Evolutionary conservation across 2,329 filamentous ascomycete species (phyloP).

Genomic region (Coniella lustricola): DNA sequence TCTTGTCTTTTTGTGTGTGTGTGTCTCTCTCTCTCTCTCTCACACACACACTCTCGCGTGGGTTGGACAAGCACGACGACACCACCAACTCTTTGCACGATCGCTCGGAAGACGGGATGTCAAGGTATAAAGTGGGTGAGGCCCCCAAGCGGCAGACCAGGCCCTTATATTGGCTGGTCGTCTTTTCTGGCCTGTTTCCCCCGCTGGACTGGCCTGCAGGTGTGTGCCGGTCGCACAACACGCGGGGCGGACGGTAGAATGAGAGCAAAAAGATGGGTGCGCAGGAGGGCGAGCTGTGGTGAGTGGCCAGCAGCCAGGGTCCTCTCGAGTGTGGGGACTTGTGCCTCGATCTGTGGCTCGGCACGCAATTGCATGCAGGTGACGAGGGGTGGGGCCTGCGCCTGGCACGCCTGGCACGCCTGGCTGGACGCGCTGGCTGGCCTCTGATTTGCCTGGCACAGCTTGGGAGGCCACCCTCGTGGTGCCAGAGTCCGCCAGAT

Average conservation of each 20-base stretch:
- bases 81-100: too few species aligned
- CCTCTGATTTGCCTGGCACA: too few species aligned
- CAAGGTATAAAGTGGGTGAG: conserved; percentile 19
- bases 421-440: too few species aligned
- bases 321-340: conserved; percentile 4
- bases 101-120: conserved; percentile 16
- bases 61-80: too few species aligned
- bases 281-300: neutral
- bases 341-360: conserved; percentile 8
- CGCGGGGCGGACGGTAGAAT: conserved; percentile 10
- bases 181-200: conserved; percentile 30
- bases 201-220: conserved; percentile 28
- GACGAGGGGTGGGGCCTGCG: neutral
- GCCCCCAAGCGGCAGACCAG: conserved; percentile 36
- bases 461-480: neutral
- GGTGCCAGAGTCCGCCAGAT: conserved; percentile 3
- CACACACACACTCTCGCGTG: too few species aligned
- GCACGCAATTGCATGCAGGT: conserved; percentile 14
- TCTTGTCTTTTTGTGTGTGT: conserved; percentile 9
- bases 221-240: conserved; percentile 27
- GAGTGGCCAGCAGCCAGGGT: neutral
- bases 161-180: conserved; percentile 47
- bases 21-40: too few species aligned
- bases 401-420: too few species aligned
- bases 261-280: conserved; percentile 7